Evolutionary conservation across 1,284 basidiomycete genomes (phyloP), one percentile per base, ranked within the genome.

Genomic region (Papiliotrema flavescens): DNA sequence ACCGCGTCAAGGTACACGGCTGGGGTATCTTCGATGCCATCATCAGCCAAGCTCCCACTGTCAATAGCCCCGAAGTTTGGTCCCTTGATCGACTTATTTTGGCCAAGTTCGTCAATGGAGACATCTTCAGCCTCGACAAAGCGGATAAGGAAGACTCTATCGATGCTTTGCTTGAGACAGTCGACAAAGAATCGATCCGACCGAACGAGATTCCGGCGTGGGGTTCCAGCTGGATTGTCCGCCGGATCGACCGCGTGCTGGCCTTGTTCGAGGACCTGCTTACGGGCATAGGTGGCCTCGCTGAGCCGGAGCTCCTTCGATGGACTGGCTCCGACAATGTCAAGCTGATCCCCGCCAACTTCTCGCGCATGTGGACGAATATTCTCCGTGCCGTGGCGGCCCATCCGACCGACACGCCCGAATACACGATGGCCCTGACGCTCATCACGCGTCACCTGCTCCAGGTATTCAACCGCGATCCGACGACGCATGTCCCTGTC

Each of bases 11-110:
- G 48, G 54, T 59, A 3, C 61, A 67, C 36, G 67, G 64, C 1
- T 75, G 73, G 72, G 51, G 56, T 22, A 70, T 74, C 15, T 47
- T 76, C 23, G 61, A 59, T 3, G 73, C 73, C 5, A 59, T 77
- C 44, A 70, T 70, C 0, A 37, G 58, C 0, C 15, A 28, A 7
- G 37, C 47, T 2, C 36, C 45, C 0, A 22, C 11, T 15, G 15
- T 9, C 17, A 7, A 8, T n/a, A 14, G 14, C 22, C 35, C 14
- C 23, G 43, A 8, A 17, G 44, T 5, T 15, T 67, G 66, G 61
- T 50, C 49, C 20, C 55, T 74, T 2, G 67, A 73, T 28, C 57
- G 60, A 1, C 59, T 75, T 3, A 55, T 74, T 3, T 60, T 51
- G 17, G 26, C 47, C 15, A 55, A 57, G 22, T 74, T 67, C 51